Evolutionary conservation across 371 early-diverging fungal genomes (phyloP), one percentile per base, ranked within the genome.

Genomic region (Rhizopus arrhizus): DNA sequence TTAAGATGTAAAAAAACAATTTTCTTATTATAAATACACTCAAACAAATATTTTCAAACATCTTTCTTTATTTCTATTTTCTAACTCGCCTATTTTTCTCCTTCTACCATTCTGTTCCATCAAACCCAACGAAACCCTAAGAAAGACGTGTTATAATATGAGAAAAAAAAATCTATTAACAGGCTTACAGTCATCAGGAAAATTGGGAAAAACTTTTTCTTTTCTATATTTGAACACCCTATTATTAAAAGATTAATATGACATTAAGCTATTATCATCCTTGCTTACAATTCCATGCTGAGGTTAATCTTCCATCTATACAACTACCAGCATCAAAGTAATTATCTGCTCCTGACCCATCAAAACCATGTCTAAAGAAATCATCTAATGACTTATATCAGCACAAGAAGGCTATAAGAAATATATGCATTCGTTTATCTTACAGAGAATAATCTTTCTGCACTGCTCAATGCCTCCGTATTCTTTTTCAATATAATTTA

Each of bases 311-410:
- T 31, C 97, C 98, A 62, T 98, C 98, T 75, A 98, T 96, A 70
- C 98, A 98, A n/a, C 89, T 75, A 22, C 98, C 98, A 29, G 98
- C 97, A 62, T 95, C 91, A 74, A 91, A 95, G 64, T 92, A 95
- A 74, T 95, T 95, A 69, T 94, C 94, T 0, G 92, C 93, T 10
- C 98, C 98, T 35, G 93, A 92, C 0, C 98, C 98, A 73, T 98
- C 97, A 76, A 98, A 98, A 0, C 92, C 98, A 61, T 88, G 87
- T 33, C 91, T 80, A 86, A 98, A 98, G 67, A 98, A 98, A 66
- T 98, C 98, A 5, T 85, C 84, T 70, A 63, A 28, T 22, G 22
- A 22, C 22, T 22, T 22, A 22, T 22, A 22, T 22, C 22, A 22
- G 22, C 22, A 22, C 47, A 35, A 36, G 51, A 22, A 51, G 43